phyloP scores from a whole-genome alignment of 805 yeast genomes.

The Yarrowia phangngaensis region DNA sequence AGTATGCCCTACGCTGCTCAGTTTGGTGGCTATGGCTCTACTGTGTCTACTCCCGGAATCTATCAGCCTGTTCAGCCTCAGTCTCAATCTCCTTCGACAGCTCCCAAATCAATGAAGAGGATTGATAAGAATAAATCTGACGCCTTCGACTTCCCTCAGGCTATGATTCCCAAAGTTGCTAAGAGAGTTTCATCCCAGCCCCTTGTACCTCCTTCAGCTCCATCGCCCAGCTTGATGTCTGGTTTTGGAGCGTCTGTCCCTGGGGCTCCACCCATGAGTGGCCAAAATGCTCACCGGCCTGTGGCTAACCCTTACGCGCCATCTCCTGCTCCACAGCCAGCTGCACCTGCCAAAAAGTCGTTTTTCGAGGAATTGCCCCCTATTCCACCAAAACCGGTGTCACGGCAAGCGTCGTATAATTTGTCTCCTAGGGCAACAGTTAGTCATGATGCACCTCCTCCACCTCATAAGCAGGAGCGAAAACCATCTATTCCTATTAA shows the following conservation, averaged over 20 bases:
- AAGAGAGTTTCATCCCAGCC: slow-evolving; percentile 24
- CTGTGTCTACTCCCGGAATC: slow-evolving; percentile 8
- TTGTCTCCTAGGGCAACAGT: slow-evolving; percentile 18
- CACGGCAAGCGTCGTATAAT: slow-evolving; percentile 7
- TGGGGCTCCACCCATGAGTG: slow-evolving; percentile 18
- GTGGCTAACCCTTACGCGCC: slow-evolving; percentile 12
- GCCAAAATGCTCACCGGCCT: slow-evolving; percentile 1
- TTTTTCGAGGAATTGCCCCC: slow-evolving; percentile 61
- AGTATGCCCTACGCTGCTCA: slow-evolving; percentile 5
- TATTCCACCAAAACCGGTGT: slow-evolving; percentile 49
- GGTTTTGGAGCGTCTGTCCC: slow-evolving; percentile 19
- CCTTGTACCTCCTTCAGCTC: no score
- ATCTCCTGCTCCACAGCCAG: slow-evolving; percentile 4
- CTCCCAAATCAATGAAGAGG: slow-evolving; percentile 24
- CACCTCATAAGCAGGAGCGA: not conserved
- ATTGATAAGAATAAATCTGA: slow-evolving; percentile 33
- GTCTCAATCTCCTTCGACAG: not conserved
- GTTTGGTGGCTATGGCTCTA: slow-evolving; percentile 6
- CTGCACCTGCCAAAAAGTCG: slow-evolving; percentile 32
- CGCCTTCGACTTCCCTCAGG: slow-evolving; percentile 36
- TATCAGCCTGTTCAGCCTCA: slow-evolving; percentile 16
- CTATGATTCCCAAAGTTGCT: slow-evolving; percentile 32
- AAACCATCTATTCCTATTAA: no score
- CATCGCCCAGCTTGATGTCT: slow-evolving; percentile 15
- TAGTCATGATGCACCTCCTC: slow-evolving; percentile 20